phyloP scores from a whole-genome alignment of 2,329 filamentous ascomycete species.

The Diaporthe sp. region DNA sequence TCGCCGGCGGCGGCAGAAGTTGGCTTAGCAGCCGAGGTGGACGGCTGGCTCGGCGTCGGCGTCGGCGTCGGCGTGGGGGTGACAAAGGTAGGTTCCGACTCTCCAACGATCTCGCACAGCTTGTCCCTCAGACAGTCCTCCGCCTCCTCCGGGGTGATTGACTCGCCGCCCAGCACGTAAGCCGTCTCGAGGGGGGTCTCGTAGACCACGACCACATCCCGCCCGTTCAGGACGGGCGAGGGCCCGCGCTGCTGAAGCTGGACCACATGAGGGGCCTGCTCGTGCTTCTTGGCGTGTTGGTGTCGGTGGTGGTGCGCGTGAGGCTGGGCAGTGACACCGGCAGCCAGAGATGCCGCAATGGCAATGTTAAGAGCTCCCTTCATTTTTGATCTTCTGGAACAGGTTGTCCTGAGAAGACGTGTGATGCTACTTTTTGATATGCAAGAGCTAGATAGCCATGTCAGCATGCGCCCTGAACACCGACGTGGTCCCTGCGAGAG shows the following conservation, averaged over 20 bases:
- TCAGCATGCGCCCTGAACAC: conserved; percentile 35
- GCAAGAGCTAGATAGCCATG: conserved; percentile 34
- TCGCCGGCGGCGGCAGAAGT: conserved; percentile 53
- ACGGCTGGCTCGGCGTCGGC: conserved; percentile 39
- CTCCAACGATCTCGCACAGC: conserved; percentile 73
- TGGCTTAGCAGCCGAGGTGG: conserved; percentile 47
- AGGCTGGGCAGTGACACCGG: conserved; percentile 66
- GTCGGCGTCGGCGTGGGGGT: conserved; percentile 51
- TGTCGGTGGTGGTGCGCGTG: conserved; percentile 67
- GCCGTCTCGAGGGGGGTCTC: conserved; percentile 73
- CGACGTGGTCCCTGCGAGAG: conserved; percentile 29
- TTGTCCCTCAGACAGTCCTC: conserved; percentile 78
- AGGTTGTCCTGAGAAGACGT: conserved; percentile 16
- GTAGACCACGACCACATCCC: conserved; percentile 58
- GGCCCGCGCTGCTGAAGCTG: conserved; percentile 55
- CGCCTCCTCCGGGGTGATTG: conserved; percentile 72
- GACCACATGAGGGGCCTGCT: conserved; percentile 46
- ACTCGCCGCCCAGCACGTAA: conserved; percentile 74
- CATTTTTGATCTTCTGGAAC: conserved; percentile 50
- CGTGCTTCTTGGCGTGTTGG: conserved; percentile 66
- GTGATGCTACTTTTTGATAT: conserved; percentile 32
- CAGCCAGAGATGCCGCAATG: conserved; percentile 63
- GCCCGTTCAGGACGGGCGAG: conserved; percentile 44
- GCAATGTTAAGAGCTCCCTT: conserved; percentile 61
- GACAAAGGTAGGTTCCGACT: conserved; percentile 63